Conservation (phyloP, 2,329 filamentous ascomycete genomes). For the Claviceps maximensis region DNA sequence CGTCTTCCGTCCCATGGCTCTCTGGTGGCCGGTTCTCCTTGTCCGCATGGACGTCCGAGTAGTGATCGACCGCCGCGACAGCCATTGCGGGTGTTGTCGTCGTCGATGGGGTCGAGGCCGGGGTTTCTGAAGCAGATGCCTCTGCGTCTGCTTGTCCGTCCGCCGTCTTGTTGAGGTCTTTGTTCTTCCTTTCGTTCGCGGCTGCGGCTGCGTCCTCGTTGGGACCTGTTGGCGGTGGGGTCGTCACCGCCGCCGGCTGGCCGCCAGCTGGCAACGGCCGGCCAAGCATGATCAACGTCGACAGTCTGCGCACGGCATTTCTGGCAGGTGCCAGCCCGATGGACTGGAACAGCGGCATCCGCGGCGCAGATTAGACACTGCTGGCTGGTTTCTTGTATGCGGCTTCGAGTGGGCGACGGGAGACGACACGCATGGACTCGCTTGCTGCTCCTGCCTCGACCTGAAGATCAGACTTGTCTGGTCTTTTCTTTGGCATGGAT, state of each 20-base stretch:
- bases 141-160: neutral
- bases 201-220: neutral
- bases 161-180: no score
- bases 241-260: neutral
- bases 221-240: conserved; percentile 5
- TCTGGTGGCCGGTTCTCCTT: conserved; percentile 20
- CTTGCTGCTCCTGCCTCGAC: neutral
- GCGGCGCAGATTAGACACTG: neutral
- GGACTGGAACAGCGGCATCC: conserved; percentile 17
- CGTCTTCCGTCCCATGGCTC: neutral
- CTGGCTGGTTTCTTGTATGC: no score
- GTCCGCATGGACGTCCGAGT: conserved; percentile 5
- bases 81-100: neutral
- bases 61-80: conserved; percentile 6
- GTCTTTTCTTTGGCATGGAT: no score
- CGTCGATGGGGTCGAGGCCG: neutral
- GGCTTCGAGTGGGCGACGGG: no score
- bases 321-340: conserved; percentile 18
- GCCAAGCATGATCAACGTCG: conserved; percentile 8
- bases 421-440: no score
- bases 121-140: conserved; percentile 5
- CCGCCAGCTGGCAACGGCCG: conserved; percentile 14
- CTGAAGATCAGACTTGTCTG: no score
- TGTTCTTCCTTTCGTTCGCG: no score
- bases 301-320: conserved; percentile 18